These are phyloP conservation scores for Mycosphaerella sp. DNA, from an alignment of 2,329 filamentous ascomycete genomes.

Conservation along the genomic window DNA sequence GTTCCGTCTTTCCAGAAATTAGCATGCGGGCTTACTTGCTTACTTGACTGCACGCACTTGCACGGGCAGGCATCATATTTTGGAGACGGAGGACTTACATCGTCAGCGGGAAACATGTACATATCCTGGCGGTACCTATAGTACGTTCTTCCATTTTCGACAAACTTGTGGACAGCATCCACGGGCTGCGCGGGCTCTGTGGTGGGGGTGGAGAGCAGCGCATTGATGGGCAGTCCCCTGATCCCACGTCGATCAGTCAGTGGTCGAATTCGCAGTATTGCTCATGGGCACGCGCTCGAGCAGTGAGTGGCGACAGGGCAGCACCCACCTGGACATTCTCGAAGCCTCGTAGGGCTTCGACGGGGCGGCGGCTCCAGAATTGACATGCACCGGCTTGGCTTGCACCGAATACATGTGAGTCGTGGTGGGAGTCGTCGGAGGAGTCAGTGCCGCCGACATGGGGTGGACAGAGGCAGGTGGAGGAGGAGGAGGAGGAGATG, in stretches of 20 bases:
- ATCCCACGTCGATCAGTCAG: not conserved
- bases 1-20: constrained; percentile 11
- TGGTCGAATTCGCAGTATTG: not conserved
- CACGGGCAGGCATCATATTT: not conserved
- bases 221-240: constrained; percentile 18
- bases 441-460: constrained; percentile 3
- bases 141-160: constrained; percentile 18
- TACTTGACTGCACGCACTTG: constrained; percentile 2
- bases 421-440: constrained; percentile 1
- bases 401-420: constrained; percentile 20
- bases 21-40: not conserved
- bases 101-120: constrained; percentile 24
- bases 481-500: not conserved
- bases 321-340: constrained; percentile 20
- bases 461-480: not conserved
- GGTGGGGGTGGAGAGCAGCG: constrained; percentile 17
- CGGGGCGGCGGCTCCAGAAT: constrained; percentile 7
- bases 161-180: constrained; percentile 16
- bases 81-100: constrained; percentile 11
- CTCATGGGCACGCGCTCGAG: not conserved
- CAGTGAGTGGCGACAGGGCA: constrained; percentile 2
- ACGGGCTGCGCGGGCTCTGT: constrained; percentile 7
- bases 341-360: constrained; percentile 6
- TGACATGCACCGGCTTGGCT: constrained; percentile 12
- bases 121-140: constrained; percentile 17